Conservation (phyloP, 2,329 filamentous ascomycete genomes). For the Gaeumannomyces tritici region DNA sequence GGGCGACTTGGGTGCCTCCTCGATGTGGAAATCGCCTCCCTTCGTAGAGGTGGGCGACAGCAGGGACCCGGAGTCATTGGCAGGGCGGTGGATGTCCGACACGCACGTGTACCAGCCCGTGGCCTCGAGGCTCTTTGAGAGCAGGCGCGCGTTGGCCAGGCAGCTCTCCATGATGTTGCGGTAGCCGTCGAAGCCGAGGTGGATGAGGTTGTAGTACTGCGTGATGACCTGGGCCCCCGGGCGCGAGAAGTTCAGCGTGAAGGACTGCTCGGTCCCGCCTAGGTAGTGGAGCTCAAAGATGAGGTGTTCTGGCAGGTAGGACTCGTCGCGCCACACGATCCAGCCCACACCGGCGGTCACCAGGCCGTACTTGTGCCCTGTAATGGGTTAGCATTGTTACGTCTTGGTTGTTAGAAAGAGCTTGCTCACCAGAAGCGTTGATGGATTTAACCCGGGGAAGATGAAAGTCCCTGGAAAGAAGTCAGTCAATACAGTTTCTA, state of each 20-base stretch:
- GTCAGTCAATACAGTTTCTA: not conserved
- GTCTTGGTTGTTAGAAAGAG: conserved; percentile 42
- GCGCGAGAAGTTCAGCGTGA: conserved; percentile 64
- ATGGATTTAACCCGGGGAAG: conserved; percentile 56
- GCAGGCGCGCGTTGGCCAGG: conserved; percentile 51
- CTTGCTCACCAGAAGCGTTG: conserved; percentile 51
- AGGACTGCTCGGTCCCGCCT: conserved; percentile 61
- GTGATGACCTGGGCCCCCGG: conserved; percentile 60
- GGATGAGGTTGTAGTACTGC: conserved; percentile 66
- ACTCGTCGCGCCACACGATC: conserved; percentile 60
- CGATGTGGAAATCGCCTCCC: not conserved
- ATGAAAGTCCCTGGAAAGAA: conserved; percentile 41
- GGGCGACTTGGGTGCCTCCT: conserved; percentile 5
- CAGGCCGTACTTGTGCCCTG: conserved; percentile 47
- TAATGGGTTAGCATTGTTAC: not conserved
- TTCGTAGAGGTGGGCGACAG: not conserved
- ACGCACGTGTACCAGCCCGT: conserved; percentile 58
- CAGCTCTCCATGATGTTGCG: conserved; percentile 57
- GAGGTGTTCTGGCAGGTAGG: conserved; percentile 55
- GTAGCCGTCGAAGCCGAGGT: conserved; percentile 59
- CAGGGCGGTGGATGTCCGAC: conserved; percentile 54
- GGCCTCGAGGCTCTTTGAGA: conserved; percentile 53
- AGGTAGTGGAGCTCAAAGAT: conserved; percentile 64
- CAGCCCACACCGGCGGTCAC: conserved; percentile 61
- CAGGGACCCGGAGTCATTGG: not conserved